Evolutionary conservation across 1,139 yeast genomes (phyloP), one percentile per base, ranked within the genome.

Genomic region (Debaryomyces coudertii): DNA sequence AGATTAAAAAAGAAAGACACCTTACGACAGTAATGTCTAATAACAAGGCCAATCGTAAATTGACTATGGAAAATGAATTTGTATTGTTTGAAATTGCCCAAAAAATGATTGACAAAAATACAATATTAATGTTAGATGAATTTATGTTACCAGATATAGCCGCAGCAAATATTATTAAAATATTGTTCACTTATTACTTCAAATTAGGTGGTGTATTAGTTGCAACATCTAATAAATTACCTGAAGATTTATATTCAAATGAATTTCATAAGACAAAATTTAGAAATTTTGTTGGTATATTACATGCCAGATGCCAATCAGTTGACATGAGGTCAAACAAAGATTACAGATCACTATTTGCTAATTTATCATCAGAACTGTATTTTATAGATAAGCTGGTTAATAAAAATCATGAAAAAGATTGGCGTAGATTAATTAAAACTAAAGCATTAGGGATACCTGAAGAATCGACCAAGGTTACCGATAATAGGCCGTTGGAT

Each of bases 131-230:
- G 65, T 65, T 85, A 37, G 92, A 85, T 59, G 92, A 85, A 59
- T 85, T 85, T 62, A 83, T 84, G 85, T 62, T 85, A 28, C 90
- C 92, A 0, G 92, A 85, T 58, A 76, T 74, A 37, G 88, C 90
- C 0, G 77, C 87, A 27, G 90, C 90, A 2, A 85, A 84, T 54
- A 83, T 85, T 38, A 68, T 85, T 46, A 82, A 82, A 58, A 74
- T 83, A 7, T 63, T 85, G 39, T 83, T 85, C 62, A 82, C 86
- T 0, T 83, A 81, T 60, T 85, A 80, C 63, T 85, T 85, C 68
- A 83, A 82, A 55, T 63, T 85, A 7, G 90, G 92, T 2, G 92
- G 92, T 2, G 88, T 85, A 0, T 62, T 85, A 39, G 84, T 85
- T 24, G 89, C 90, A 1, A 85, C 90, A 1, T 82, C 89, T 1